Evolutionary conservation across 1,284 basidiomycete species (phyloP), one percentile per base, ranked within the genome.

Genomic region (Polyporus tsugae): DNA sequence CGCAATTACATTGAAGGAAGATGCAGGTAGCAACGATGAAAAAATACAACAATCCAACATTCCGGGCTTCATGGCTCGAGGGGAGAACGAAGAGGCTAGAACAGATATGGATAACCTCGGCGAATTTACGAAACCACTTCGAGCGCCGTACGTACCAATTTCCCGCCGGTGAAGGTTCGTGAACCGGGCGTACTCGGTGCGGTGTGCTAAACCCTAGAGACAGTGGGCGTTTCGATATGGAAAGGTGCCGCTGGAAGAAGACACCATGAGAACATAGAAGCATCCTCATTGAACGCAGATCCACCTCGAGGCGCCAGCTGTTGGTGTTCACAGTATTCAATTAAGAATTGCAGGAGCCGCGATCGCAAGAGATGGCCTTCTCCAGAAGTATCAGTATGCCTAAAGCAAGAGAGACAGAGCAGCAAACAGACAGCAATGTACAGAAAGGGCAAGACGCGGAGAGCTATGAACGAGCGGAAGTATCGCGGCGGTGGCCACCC

Each of bases 401-500:
- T 62, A 62, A 62, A 68, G 64, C 66, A 39, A 66, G 64, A 62
- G 38, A 49, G 53, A 63, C 58, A 59, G n/a, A 62, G 46, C 52
- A 62, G 39, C 49, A 60, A 59, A 63, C 29, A 42, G 66, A 64
- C 62, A 67, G 64, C 57, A 59, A 65, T 55, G 62, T 64, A 63
- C 52, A 39, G 58, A 41, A 60, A 60, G 2, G 38, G 58, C 52
- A 55, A 33, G 35, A 35, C 46, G 25, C 22, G 22, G 15, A 42
- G 15, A 9, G 29, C 38, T 39, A 15, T 25, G n/a, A 60, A 60
- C 36, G 58, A 60, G 38, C 38, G 58, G 36, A 39, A 25, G 22
- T 10, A 60, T 39, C 39, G 22, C 39, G 38, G 7, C n/a, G 38
- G 58, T 42, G 25, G 15, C 17, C 25, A 55, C 15, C 25, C 52